These are phyloP conservation scores for Hexamita inflata DNA, from an alignment of 208 protist species.

Conservation along the genomic window DNA sequence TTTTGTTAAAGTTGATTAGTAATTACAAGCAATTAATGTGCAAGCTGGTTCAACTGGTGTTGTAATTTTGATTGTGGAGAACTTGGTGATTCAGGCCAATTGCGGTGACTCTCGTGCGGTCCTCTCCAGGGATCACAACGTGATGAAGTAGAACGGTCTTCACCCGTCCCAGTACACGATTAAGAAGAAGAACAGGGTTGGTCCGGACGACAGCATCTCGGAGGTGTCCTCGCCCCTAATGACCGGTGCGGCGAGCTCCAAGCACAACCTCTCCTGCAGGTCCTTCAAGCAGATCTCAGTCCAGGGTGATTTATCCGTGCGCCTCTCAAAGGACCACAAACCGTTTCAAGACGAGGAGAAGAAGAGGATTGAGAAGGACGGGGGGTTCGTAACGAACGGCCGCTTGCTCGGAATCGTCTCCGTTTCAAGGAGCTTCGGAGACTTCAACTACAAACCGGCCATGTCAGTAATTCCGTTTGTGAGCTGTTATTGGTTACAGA, in stretches of 20 bases:
- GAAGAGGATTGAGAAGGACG: not conserved
- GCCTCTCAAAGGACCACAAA: slow-evolving; percentile 22
- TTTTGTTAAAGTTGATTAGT: slow-evolving; percentile 5
- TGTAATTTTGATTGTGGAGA: not conserved
- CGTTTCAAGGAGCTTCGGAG: slow-evolving; percentile 26
- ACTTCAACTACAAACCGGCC: slow-evolving; percentile 7
- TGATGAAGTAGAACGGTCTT: not conserved
- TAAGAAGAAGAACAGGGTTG: not conserved
- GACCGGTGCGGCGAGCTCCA: not conserved
- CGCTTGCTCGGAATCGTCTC: slow-evolving; percentile 5
- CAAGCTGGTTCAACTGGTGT: slow-evolving; percentile 21
- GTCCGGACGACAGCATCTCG: not conserved
- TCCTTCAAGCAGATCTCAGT: no score
- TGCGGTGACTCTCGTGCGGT: slow-evolving; percentile 25
- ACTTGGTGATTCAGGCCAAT: slow-evolving; percentile 11
- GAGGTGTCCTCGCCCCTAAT: not conserved
- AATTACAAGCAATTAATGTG: not conserved
- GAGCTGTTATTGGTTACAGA: not conserved
- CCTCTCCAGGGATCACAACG: not conserved
- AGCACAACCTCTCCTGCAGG: no score
- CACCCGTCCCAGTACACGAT: not conserved
- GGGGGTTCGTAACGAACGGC: slow-evolving; percentile 23
- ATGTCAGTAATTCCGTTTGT: slow-evolving; percentile 18
- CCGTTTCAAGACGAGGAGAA: not conserved
- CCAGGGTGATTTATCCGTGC: not conserved